Evolutionary conservation across 129 eudicot genomes (phyloP).

Genomic region (Scalesia atractyloides): DNA sequence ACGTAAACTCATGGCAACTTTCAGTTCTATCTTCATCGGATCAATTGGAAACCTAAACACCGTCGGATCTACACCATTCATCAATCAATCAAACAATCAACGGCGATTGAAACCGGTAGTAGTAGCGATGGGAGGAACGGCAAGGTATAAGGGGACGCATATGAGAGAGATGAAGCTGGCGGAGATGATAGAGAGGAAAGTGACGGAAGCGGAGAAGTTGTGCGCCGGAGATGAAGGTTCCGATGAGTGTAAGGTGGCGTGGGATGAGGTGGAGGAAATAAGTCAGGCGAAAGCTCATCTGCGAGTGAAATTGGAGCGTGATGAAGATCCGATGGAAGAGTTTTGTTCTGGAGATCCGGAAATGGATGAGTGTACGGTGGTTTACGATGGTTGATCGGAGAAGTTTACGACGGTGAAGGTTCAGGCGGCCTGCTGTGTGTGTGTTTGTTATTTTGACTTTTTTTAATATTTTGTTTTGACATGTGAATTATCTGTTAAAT

Average conservation of each 20-base stretch:
- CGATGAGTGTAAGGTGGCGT: conserved; percentile 52
- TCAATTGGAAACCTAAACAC: conserved; percentile 16
- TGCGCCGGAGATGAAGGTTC: conserved; percentile 41
- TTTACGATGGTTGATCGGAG: conserved; percentile 32
- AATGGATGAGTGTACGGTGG: conserved; percentile 39
- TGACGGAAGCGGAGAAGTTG: conserved; percentile 42
- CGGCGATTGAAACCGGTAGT: conserved; percentile 17
- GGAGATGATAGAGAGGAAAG: conserved; percentile 47
- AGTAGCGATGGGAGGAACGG: conserved; percentile 33
- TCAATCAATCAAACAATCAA: not conserved
- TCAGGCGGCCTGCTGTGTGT: not conserved
- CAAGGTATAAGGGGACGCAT: conserved; percentile 45
- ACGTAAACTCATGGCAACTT: conserved; percentile 26
- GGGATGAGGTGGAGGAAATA: conserved; percentile 60
- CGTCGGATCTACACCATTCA: conserved; percentile 5
- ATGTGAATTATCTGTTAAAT: not conserved
- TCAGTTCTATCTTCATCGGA: conserved; percentile 5
- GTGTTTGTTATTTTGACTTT: not conserved
- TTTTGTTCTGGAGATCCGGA: conserved; percentile 39
- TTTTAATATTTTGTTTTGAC: not conserved
- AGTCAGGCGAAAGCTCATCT: conserved; percentile 55
- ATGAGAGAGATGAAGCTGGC: conserved; percentile 43
- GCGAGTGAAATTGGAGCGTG: conserved; percentile 35
- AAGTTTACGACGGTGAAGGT: conserved; percentile 8
- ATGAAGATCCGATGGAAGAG: conserved; percentile 42